A percentile compares a stretch with the other conserved stretches of the same genome.
These are phyloP conservation scores for Ceratobasidium sp. DNA, from an alignment of 1,284 basidiomycete species.

Conservation along the genomic window DNA sequence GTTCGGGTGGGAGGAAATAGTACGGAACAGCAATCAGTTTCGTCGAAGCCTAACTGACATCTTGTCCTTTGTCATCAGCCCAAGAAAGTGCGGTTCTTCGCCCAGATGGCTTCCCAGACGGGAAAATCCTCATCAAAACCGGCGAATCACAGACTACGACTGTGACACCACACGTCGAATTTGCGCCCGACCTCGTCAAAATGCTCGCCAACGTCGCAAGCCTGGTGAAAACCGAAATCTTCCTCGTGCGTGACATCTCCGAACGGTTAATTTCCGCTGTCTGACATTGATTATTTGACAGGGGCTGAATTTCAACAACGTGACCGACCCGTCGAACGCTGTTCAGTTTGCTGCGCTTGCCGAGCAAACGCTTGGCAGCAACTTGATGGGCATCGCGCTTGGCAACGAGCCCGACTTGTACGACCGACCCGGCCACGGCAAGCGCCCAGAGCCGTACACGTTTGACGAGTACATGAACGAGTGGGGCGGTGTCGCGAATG, in stretches of 20 bases:
- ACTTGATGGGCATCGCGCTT: slow-evolving; percentile 40
- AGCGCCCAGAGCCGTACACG: slow-evolving; percentile 73
- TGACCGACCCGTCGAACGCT: slow-evolving; percentile 38
- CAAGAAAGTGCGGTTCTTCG: slow-evolving; percentile 35
- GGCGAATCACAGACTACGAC: slow-evolving; percentile 33
- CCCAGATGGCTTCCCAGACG: slow-evolving; percentile 26
- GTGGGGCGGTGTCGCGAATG: slow-evolving; percentile 32
- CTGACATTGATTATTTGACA: not conserved
- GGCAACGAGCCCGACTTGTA: slow-evolving; percentile 45
- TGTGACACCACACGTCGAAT: slow-evolving; percentile 43
- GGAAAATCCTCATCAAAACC: slow-evolving; percentile 41
- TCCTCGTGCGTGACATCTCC: slow-evolving; percentile 38
- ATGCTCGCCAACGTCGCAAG: slow-evolving; percentile 40
- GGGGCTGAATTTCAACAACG: slow-evolving; percentile 55
- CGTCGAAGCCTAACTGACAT: slow-evolving; percentile 52
- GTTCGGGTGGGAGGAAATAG: slow-evolving; percentile 82
- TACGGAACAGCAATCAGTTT: slow-evolving; percentile 65
- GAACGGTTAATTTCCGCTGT: no score
- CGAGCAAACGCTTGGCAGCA: slow-evolving; percentile 34
- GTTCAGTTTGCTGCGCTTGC: slow-evolving; percentile 31
- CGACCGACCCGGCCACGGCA: slow-evolving; percentile 5
- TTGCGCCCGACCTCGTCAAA: slow-evolving; percentile 41
- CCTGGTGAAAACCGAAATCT: slow-evolving; percentile 39
- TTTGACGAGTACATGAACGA: slow-evolving; percentile 55
- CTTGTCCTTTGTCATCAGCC: slow-evolving; percentile 47